phyloP scores from a whole-genome alignment of 306 rosid genomes.

The Casuarina cunninghamiana region DNA sequence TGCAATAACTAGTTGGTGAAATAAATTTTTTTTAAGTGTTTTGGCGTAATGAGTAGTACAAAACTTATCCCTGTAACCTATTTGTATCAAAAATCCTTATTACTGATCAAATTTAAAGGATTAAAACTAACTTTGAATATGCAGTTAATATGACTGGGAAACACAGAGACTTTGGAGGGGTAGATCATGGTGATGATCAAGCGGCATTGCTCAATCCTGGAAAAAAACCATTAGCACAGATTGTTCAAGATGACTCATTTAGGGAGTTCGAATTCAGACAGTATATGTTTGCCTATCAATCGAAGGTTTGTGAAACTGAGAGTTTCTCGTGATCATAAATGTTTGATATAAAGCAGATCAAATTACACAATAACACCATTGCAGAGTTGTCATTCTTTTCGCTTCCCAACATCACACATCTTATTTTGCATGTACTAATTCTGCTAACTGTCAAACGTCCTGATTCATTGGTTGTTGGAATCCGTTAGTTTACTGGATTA shows the following conservation, averaged over 20 bases:
- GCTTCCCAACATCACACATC: conserved; percentile 15
- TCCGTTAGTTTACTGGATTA: conserved; percentile 8
- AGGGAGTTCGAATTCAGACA: conserved; percentile 98
- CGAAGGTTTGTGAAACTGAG: conserved; percentile 64
- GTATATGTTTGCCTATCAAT: conserved; percentile 88
- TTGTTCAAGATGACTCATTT: conserved; percentile 92
- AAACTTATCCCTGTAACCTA: no score
- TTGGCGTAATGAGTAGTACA: not conserved
- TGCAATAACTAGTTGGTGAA: not conserved
- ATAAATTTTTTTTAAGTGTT: not conserved
- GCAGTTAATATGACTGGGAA: conserved; percentile 74
- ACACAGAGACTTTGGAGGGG: conserved; percentile 89
- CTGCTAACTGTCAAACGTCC: not conserved
- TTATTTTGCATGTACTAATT: not conserved
- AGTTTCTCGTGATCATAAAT: conserved; percentile 20
- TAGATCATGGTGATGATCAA: conserved; percentile 87
- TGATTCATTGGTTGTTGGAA: conserved; percentile 22
- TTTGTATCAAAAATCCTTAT: not conserved
- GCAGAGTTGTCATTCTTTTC: conserved; percentile 13
- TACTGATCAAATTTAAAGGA: conserved; percentile 30
- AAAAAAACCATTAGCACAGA: conserved; percentile 79
- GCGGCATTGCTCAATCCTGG: conserved; percentile 79
- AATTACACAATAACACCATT: conserved; percentile 18
- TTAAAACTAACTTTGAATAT: conserved; percentile 24
- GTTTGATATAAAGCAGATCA: conserved; percentile 21